Base-by-base conservation (phyloP, 2,329 filamentous ascomycete genomes). In the Tolypocladium sp. region DNA sequence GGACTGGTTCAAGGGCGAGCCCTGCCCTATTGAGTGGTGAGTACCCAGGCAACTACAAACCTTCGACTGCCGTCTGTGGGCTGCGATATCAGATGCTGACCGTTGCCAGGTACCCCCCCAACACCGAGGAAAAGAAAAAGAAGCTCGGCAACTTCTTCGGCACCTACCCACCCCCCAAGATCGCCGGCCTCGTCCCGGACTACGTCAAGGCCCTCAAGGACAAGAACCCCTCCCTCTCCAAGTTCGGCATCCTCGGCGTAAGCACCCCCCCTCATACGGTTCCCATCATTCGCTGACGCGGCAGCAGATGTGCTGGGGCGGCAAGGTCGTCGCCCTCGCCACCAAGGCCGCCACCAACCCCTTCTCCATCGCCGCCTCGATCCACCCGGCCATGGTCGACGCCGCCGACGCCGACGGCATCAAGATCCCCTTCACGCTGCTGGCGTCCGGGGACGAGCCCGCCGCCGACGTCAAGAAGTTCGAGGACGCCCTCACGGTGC, bases 1-100 rank as follows among this genome's bases (percentile, higher is more conserved):
- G 35, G 92, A 97, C 76, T 93, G 90, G 81, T 96, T 96, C 78
- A 82, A 89, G 61, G 92, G 90, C 71, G 80, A 83, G 64, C 88
- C 90, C 2, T 76, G 75, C 67, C 74, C 77, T 56, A 79, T 85
- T 71, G 77, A 77, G 68, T 74, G 81, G 82, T 73, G 63, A 66
- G 67, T 65, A 7, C 10, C 10, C 5, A n/a, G 15, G 15, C 15
- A 20, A 1, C 22, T 53, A 27, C 7, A 40, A 40, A 8, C 15
- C 38, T 17, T 17, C 15, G 15, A 8, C 38, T 17, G 38, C 38
- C 17, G 1, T 40, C n/a, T 6, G 38, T 17, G 15, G 20, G 38
- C 15, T 40, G 38, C 38, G 38, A 8, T 20, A 8, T 1, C 3
- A n/a, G 27, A 20, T 51, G 10, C n/a, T 8, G 30, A 9, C 46